Percentiles rank a stretch among this genome's conserved stretches.
Evolutionary conservation across 192 early-diverging fungal species (phyloP).

Genomic region (Backusella mclennaniae): DNA sequence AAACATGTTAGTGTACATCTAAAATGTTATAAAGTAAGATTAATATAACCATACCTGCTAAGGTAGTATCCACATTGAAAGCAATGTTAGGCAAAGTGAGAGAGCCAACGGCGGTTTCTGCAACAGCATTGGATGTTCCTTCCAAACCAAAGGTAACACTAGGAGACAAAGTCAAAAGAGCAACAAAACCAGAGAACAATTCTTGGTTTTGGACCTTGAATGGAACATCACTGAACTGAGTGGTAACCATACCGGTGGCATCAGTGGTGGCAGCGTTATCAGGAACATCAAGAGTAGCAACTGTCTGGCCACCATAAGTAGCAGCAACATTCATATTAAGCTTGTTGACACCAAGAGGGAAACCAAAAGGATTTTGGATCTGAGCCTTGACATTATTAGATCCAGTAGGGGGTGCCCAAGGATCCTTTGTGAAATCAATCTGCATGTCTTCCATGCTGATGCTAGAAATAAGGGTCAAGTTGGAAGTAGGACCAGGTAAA

Average conservation of each 20-base stretch:
- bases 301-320: slow-evolving; percentile 12
- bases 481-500: slow-evolving; percentile 29
- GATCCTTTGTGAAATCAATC: slow-evolving; percentile 47
- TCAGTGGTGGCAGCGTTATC: slow-evolving; percentile 22
- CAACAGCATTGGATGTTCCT: slow-evolving; percentile 28
- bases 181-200: slow-evolving; percentile 31
- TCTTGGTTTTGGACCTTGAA: slow-evolving; percentile 16
- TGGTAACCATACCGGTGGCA: slow-evolving; percentile 17
- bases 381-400: slow-evolving; percentile 41
- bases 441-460: slow-evolving; percentile 41
- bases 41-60: slow-evolving; percentile 25
- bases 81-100: slow-evolving; percentile 38
- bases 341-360: slow-evolving; percentile 30
- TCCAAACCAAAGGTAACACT: slow-evolving; percentile 24
- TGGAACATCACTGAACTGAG: slow-evolving; percentile 26
- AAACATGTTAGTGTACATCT: neutral
- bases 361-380: slow-evolving; percentile 38
- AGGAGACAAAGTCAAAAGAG: slow-evolving; percentile 19
- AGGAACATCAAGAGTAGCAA: slow-evolving; percentile 34
- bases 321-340: slow-evolving; percentile 31
- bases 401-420: slow-evolving; percentile 43
- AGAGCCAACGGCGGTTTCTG: slow-evolving; percentile 36
- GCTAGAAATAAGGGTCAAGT: slow-evolving; percentile 36
- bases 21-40: neutral
- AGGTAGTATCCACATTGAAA: slow-evolving; percentile 38